Percentiles rank a stretch among this genome's conserved stretches.
Evolutionary conservation across 768 basidiomycete species (phyloP).

Genomic region (Naganishia randhawae): DNA sequence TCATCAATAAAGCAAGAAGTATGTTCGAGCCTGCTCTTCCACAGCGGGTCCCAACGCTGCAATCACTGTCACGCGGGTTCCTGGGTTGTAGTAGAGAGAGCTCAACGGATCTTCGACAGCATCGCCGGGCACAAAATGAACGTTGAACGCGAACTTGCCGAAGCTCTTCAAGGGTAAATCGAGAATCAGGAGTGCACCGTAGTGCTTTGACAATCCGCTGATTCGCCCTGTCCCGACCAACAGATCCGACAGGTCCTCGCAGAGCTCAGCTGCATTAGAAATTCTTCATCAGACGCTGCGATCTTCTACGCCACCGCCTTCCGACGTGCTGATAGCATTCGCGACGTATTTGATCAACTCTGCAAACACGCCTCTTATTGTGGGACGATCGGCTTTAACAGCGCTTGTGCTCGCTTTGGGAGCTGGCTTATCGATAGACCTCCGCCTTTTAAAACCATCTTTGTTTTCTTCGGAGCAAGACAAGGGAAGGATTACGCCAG

Average conservation of each 20-base stretch:
- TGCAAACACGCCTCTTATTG: slow-evolving; percentile 72
- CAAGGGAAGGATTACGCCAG: slow-evolving; percentile 54
- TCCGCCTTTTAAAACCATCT: slow-evolving; percentile 55
- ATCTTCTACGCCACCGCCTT: slow-evolving; percentile 9
- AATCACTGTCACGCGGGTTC: too few species aligned
- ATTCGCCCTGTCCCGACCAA: background rate
- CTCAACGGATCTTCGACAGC: too few species aligned
- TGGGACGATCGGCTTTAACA: slow-evolving; percentile 79
- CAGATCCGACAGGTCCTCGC: slow-evolving; percentile 15
- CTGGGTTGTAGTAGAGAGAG: too few species aligned
- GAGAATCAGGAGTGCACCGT: background rate
- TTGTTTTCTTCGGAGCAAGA: slow-evolving; percentile 54
- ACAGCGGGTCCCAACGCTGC: too few species aligned
- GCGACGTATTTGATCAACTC: slow-evolving; percentile 72
- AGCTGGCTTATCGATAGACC: slow-evolving; percentile 48
- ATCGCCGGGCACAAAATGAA: background rate
- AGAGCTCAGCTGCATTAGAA: slow-evolving; percentile 1
- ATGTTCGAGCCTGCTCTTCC: too few species aligned
- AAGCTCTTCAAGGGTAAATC: slow-evolving; percentile 13
- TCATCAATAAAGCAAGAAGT: background rate
- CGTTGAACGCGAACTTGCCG: background rate
- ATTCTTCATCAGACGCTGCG: background rate
- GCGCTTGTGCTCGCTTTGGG: slow-evolving; percentile 61
- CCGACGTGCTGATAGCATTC: slow-evolving; percentile 58
- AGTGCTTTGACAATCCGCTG: background rate